Base-by-base conservation (phyloP, 1,139 yeast genomes). In the Yamadazyma dushanensis region DNA sequence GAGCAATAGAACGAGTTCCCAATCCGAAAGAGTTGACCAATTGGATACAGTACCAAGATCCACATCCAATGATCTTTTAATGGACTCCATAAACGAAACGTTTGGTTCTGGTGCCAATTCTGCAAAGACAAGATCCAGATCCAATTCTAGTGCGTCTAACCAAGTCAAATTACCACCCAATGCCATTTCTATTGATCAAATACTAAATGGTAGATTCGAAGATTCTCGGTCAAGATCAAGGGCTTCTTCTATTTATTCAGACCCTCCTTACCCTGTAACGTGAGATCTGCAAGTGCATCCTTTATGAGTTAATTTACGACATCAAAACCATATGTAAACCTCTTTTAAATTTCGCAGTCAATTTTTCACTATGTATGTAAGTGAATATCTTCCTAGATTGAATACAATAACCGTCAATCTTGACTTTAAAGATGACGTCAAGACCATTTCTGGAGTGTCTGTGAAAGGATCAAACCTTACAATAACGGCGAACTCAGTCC, bases 331-430 rank as follows among this genome's bases (percentile, higher is more conserved):
- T n/a, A n/a, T n/a, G n/a, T n/a, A n/a, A n/a, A n/a, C n/a, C n/a
- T n/a, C n/a, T n/a, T n/a, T n/a, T 23, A 24, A 8, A 20, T 31
- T 31, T 31, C 34, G 34, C 34, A 31, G 34, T 23, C 15, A 23
- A 22, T 11, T 15, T 21, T 15, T 14, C 7, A 15, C 24, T 11
- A 66, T 66, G 72, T 65, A 61, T 39, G 49, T 53, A 29, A 47
- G 63, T n/a, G 76, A 70, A 41, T 57, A 57, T 37, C 54, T 70
- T n/a, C 71, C 74, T 8, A 54, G 74, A 36, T 46, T 70, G 16
- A 54, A 55, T 27, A 47, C 60, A 21, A 46, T 68, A n/a, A 51
- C 70, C 3, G 52, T 61, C 13, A 50, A 56, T 2, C 21, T 59
- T 3, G 65, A 61, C 26, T 56, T 50, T 31, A 39, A 43, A 5